Conservation (phyloP, 2,329 filamentous ascomycete genomes). For the Ophiostoma sp. region DNA sequence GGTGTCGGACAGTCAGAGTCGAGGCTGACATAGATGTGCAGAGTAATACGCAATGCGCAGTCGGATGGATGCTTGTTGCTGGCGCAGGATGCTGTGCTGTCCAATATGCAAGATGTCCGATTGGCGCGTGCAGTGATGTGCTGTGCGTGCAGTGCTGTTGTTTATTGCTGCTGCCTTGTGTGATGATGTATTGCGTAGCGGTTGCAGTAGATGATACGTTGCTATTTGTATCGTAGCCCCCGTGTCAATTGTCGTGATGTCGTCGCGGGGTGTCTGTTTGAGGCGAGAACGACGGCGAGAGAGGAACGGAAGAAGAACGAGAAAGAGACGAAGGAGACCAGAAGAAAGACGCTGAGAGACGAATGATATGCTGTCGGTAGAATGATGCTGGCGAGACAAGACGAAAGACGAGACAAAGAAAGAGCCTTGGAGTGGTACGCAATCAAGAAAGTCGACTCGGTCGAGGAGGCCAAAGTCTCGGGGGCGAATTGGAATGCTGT, state of each 20-base stretch:
- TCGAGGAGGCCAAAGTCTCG: not conserved
- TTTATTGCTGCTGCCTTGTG: not conserved
- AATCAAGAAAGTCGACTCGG: not conserved
- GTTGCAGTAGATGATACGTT: not conserved
- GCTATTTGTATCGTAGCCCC: not conserved
- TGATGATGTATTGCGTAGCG: not conserved
- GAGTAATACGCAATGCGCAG: not conserved
- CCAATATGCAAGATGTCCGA: constrained; percentile 9
- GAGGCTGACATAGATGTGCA: not conserved
- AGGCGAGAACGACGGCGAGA: not conserved
- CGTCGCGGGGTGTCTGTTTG: not conserved
- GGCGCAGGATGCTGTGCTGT: constrained; percentile 9
- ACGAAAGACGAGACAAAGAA: not conserved
- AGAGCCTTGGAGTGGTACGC: not conserved
- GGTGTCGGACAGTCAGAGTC: constrained; percentile 1
- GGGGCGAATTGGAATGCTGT: constrained; percentile 4
- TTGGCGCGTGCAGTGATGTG: not conserved
- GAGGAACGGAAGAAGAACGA: not conserved
- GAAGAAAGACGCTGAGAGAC: not conserved
- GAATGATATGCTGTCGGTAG: not conserved
- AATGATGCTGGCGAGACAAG: not conserved
- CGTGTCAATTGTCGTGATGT: not conserved
- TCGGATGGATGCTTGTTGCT: not conserved
- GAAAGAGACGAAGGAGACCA: not conserved
- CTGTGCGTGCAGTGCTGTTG: not conserved